These are phyloP conservation scores for Quercus suber DNA, from an alignment of 306 rosid genomes.

Conservation along the genomic window DNA sequence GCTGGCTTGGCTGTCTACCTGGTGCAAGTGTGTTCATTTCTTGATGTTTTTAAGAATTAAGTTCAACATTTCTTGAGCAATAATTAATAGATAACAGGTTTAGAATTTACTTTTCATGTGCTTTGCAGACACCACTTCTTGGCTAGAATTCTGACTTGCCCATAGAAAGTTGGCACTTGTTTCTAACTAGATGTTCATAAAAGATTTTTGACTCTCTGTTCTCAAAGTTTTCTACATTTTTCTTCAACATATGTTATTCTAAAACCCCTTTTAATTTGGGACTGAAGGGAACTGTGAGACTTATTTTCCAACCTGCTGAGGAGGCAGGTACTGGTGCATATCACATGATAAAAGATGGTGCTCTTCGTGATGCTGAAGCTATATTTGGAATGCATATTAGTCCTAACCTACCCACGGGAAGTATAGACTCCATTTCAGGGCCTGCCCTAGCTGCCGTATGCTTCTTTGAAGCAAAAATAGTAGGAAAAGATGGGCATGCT, in stretches of 20 bases:
- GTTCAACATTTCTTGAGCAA: not conserved
- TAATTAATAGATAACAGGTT: not conserved
- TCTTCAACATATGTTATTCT: conserved; percentile 12
- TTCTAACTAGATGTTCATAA: not conserved
- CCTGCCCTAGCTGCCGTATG: conserved; percentile 58
- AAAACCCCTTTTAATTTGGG: conserved; percentile 4
- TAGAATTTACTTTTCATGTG: conserved; percentile 6
- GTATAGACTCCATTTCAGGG: conserved; percentile 48
- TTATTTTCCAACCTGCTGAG: conserved; percentile 84
- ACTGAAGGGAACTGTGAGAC: conserved; percentile 70
- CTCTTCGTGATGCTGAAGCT: conserved; percentile 58
- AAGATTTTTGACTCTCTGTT: not conserved
- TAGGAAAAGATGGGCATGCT: conserved; percentile 66
- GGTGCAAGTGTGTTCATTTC: no score
- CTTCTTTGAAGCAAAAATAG: conserved; percentile 50
- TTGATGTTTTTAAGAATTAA: not conserved
- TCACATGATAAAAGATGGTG: conserved; percentile 61
- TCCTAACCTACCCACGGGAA: conserved; percentile 39
- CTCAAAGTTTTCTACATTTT: conserved; percentile 4
- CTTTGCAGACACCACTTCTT: not conserved
- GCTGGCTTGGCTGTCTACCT: no score
- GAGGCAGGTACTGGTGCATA: conserved; percentile 66
- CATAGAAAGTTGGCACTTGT: not conserved
- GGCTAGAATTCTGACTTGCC: not conserved
- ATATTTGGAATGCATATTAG: conserved; percentile 56